Conservation (phyloP, 225 moss, liverwort and hornwort genomes). For the Antitrichia curtipendula region DNA sequence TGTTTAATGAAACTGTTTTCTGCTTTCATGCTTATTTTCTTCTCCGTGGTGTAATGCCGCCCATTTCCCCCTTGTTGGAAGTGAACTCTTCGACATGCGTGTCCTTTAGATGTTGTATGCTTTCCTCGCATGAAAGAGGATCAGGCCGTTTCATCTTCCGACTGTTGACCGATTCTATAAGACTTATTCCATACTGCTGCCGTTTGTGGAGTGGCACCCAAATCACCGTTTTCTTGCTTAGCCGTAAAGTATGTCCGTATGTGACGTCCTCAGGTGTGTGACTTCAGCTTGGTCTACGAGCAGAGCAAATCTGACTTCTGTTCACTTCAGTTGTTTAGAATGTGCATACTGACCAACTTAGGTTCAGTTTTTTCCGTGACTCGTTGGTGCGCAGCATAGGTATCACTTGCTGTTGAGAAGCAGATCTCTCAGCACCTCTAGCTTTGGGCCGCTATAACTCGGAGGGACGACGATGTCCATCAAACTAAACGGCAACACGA, state of each 20-base stretch:
- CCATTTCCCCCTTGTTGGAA: background rate
- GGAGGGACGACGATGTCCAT: background rate
- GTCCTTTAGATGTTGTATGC: background rate
- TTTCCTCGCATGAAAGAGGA: background rate
- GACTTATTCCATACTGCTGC: background rate
- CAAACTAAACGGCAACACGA: background rate
- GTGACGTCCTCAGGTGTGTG: background rate
- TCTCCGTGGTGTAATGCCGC: background rate
- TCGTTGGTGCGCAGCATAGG: background rate
- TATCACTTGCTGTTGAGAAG: background rate
- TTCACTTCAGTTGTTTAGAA: background rate
- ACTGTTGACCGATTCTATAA: background rate
- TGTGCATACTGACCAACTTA: background rate
- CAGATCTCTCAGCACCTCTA: background rate
- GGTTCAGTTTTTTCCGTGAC: no score
- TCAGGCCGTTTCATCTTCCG: background rate
- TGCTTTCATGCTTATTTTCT: background rate
- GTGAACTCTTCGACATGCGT: background rate
- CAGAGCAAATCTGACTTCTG: background rate
- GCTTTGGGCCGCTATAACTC: background rate
- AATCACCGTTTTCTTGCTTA: background rate
- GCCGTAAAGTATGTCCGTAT: background rate
- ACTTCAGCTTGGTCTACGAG: background rate
- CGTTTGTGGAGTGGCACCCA: background rate
- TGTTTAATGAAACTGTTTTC: background rate